Conservation (phyloP, 148 eudicot species). For the Spergularia bocconei region DNA sequence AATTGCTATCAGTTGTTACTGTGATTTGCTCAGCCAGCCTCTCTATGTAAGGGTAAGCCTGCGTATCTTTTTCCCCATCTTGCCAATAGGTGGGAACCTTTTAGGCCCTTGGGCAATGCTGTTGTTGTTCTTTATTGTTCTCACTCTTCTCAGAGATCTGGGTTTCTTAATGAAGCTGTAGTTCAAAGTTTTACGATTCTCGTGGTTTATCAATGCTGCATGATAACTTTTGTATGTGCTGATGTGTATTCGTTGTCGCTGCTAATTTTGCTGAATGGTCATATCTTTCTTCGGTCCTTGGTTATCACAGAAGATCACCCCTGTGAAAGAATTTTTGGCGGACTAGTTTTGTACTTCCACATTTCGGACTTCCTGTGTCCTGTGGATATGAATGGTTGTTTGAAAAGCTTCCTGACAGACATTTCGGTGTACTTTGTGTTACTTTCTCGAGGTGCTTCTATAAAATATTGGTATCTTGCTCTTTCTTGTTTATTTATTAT, state of each 20-base stretch:
- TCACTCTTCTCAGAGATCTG: no score
- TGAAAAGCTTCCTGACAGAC: not conserved
- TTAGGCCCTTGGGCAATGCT: no score
- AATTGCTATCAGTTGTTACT: not conserved
- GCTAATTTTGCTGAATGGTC: not conserved
- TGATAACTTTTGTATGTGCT: slow-evolving; percentile 3
- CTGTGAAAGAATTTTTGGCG: not conserved
- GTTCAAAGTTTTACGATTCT: not conserved
- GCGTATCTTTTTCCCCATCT: no score
- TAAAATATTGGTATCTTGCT: no score
- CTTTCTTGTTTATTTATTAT: no score
- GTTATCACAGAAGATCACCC: not conserved
- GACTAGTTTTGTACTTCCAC: not conserved
- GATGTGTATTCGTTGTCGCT: not conserved
- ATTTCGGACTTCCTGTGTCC: not conserved
- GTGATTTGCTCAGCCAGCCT: not conserved
- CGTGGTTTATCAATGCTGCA: not conserved
- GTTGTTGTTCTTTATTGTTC: no score
- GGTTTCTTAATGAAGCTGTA: not conserved
- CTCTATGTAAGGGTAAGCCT: no score
- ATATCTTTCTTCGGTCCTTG: not conserved
- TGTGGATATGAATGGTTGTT: not conserved
- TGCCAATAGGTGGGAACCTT: no score
- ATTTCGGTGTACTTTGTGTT: no score
- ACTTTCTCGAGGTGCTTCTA: no score